Conservation (phyloP, 192 early-diverging fungal species). For the Coemansia sp. region DNA sequence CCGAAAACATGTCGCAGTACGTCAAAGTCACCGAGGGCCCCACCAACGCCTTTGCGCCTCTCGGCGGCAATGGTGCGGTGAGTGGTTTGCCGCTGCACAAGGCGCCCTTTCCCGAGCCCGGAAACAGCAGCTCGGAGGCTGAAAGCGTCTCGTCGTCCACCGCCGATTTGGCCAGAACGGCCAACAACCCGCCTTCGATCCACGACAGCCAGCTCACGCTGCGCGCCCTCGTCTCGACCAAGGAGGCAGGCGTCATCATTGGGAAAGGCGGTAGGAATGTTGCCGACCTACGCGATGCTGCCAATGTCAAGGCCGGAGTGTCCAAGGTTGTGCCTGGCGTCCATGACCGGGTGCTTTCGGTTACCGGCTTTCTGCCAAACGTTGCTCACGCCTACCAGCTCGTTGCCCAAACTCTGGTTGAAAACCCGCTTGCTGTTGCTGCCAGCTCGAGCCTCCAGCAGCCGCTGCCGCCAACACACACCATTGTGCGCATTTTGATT, state of each 20-base stretch:
- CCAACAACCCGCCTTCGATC: constrained; percentile 35
- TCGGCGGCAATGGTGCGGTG: constrained; percentile 6
- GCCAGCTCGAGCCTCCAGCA: constrained; percentile 50
- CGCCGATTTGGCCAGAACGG: constrained; percentile 26
- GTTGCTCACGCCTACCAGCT: constrained; percentile 84
- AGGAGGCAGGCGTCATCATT: constrained; percentile 92
- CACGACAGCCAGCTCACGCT: constrained; percentile 70
- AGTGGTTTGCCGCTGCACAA: constrained; percentile 14
- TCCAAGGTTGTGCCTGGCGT: constrained; percentile 87
- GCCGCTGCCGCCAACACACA: constrained; percentile 53
- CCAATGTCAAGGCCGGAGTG: constrained; percentile 89
- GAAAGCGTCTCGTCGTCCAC: constrained; percentile 34
- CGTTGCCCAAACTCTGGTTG: constrained; percentile 74
- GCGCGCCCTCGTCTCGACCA: constrained; percentile 88
- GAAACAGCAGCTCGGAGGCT: constrained; percentile 23
- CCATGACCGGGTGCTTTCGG: constrained; percentile 81
- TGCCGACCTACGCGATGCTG: constrained; percentile 78
- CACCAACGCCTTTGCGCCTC: constrained; percentile 13
- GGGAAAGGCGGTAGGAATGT: constrained; percentile 89
- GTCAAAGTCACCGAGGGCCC: constrained; percentile 18
- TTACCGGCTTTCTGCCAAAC: constrained; percentile 67
- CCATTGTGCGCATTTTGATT: constrained; percentile 84
- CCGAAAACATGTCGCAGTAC: constrained; percentile 35
- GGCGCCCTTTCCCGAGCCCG: constrained; percentile 39
- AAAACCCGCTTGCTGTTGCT: constrained; percentile 68